Evolutionary conservation across 2,329 filamentous ascomycete genomes (phyloP).

Genomic region (Ascochyta rabiei): DNA sequence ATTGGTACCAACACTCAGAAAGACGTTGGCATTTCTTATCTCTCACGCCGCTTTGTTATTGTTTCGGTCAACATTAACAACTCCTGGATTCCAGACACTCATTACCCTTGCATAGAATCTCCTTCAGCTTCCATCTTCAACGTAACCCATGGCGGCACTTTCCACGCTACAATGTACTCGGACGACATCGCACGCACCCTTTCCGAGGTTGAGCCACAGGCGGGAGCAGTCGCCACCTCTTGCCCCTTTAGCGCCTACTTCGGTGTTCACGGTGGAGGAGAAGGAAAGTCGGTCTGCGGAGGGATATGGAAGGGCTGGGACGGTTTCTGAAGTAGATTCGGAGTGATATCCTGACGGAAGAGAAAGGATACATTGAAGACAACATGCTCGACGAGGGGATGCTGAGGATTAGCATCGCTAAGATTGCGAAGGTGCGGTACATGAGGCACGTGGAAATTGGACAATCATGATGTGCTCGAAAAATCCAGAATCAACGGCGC

Average conservation of each 20-base stretch:
- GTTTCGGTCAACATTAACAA: conserved; percentile 35
- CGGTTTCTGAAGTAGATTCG: conserved; percentile 36
- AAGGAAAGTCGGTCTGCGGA: conserved; percentile 23
- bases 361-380: conserved; percentile 28
- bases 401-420: conserved; percentile 30
- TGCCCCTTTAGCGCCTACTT: conserved; percentile 37
- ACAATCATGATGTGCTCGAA: too few species aligned
- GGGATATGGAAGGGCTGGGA: conserved; percentile 22
- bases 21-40: conserved; percentile 29
- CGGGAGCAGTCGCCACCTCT: conserved; percentile 25
- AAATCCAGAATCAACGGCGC: too few species aligned
- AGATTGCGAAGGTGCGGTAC: conserved; percentile 36
- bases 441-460: conserved; percentile 1
- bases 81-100: conserved; percentile 30
- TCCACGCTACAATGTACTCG: conserved; percentile 23
- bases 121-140: conserved; percentile 32
- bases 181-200: conserved; percentile 18
- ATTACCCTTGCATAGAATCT: conserved; percentile 28
- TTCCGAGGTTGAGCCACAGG: conserved; percentile 19
- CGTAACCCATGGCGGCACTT: conserved; percentile 29
- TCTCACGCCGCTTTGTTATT: conserved; percentile 37
- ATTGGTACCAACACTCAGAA: conserved; percentile 38
- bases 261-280: conserved; percentile 28
- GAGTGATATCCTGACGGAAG: conserved; percentile 30
- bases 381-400: conserved; percentile 23